A percentile compares a stretch with the other conserved stretches of the same genome.
phyloP scores from a whole-genome alignment of 164 flowering plant species.

The Vitis riparia region DNA sequence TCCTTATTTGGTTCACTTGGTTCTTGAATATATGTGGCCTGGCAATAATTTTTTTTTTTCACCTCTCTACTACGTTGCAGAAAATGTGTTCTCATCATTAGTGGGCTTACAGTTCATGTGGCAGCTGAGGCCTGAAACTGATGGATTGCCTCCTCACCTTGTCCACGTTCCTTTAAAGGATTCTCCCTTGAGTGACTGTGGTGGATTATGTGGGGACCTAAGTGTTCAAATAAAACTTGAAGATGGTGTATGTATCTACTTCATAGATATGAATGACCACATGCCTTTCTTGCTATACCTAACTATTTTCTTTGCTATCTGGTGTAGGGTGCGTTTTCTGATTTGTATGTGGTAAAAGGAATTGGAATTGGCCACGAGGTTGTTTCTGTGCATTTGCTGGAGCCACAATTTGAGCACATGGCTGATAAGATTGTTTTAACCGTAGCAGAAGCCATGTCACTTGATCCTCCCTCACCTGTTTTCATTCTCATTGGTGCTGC shows the following conservation, averaged over 20 bases:
- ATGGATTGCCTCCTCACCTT: conserved; percentile 65
- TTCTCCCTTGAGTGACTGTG: conserved; percentile 90
- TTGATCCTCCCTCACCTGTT: conserved; percentile 93
- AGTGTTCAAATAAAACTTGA: conserved; percentile 76
- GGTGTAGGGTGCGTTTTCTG: conserved; percentile 80
- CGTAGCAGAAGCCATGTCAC: conserved; percentile 96
- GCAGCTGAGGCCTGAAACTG: conserved; percentile 67
- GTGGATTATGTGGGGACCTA: conserved; percentile 86
- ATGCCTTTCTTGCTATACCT: background rate
- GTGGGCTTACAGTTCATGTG: conserved; percentile 87
- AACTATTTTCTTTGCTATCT: conserved; percentile 4
- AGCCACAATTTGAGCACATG: conserved; percentile 58
- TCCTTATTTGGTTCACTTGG: background rate
- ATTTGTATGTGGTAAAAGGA: conserved; percentile 79
- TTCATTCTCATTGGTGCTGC: conserved; percentile 73
- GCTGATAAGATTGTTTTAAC: conserved; percentile 74
- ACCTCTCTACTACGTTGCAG: conserved; percentile 41
- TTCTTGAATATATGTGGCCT: background rate
- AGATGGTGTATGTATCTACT: conserved; percentile 60
- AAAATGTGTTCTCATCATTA: conserved; percentile 88
- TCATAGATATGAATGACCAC: background rate
- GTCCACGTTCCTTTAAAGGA: conserved; percentile 85
- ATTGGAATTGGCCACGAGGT: conserved; percentile 79
- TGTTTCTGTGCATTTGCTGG: conserved; percentile 77
- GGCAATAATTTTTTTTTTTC: background rate